These are phyloP conservation scores for Nephelium lappaceum DNA, from an alignment of 345 rosid species.

Conservation along the genomic window DNA sequence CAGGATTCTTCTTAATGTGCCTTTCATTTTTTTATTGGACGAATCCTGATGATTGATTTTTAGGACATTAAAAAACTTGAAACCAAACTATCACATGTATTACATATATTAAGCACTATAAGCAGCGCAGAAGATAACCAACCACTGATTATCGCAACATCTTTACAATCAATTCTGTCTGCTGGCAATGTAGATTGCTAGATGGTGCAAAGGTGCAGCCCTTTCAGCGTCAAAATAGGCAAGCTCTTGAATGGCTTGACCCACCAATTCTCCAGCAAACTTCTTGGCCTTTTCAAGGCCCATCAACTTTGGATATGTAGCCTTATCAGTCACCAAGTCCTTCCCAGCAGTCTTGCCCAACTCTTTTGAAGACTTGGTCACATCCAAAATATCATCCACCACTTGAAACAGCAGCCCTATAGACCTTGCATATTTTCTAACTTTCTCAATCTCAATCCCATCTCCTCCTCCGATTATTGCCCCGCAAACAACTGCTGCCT, in stretches of 20 bases:
- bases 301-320: slow-evolving; percentile 39
- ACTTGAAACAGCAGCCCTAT: slow-evolving; percentile 41
- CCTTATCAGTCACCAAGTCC: slow-evolving; percentile 38
- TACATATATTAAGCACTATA: background rate
- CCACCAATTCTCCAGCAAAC: slow-evolving; percentile 25
- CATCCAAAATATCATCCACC: slow-evolving; percentile 38
- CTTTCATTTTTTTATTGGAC: too few relatives aligned
- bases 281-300: slow-evolving; percentile 35
- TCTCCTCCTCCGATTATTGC: slow-evolving; percentile 40
- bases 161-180: background rate
- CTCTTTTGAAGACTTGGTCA: slow-evolving; percentile 36
- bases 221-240: slow-evolving; percentile 25
- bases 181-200: slow-evolving; percentile 33
- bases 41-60: too few relatives aligned
- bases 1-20: too few relatives aligned
- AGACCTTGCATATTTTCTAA: slow-evolving; percentile 37
- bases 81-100: background rate
- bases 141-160: background rate
- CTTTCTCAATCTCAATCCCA: slow-evolving; percentile 24
- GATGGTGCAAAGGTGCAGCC: slow-evolving; percentile 35
- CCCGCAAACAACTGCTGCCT: slow-evolving; percentile 42
- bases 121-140: background rate
- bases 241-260: slow-evolving; percentile 35
- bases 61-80: background rate
- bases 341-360: slow-evolving; percentile 46